Base-by-base conservation (phyloP, 345 rosid genomes). In the Geranium brycei region DNA sequence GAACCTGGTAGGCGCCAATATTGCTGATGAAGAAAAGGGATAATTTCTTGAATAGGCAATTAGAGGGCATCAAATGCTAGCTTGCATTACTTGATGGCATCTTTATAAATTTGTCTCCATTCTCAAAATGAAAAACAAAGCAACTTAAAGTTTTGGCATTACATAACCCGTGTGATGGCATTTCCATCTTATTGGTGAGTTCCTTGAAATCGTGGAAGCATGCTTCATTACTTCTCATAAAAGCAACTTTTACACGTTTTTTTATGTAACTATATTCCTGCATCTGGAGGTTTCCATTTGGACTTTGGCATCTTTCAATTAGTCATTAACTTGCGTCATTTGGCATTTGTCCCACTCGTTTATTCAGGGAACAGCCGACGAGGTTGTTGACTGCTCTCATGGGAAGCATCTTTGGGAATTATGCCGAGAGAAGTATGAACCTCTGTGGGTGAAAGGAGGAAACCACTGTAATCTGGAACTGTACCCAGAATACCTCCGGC, bases 381-480 rank as follows among this genome's bases (percentile, higher is more conserved):
- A 92, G 67, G 98, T 89, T 19, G 98, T 92, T 32, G 93, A 87
- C 73, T 92, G 79, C 75, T 89, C 93, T 7, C 97, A 92, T 38
- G 98, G 98, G 53, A 92, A 82, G 84, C 96, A 87, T 69, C 93
- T 92, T 6, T 89, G 98, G 98, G 96, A 92, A 67, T 80, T 89
- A 31, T 92, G 97, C 79, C 85, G 81, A 71, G 95, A 84, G 83
- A 89, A 89, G 73, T 89, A 92, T 31, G 98, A 92, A 60, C 98
- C 98, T 16, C 61, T 92, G 65, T 92, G 98, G 98, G 74, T 89
- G 69, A 82, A 80, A 79, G 96, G 91, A 17, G 98, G 98, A 51
- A 87, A 83, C 60, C 98, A 92, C 79, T 87, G 98, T 62, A 81
- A 89, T 66, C 72, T 89, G 75, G 98, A 92, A 70, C 79, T 80